A percentile compares a stretch with the other conserved stretches of the same genome.
phyloP scores from a whole-genome alignment of 2,329 filamentous ascomycete genomes.

The Fusarium chuoi region DNA sequence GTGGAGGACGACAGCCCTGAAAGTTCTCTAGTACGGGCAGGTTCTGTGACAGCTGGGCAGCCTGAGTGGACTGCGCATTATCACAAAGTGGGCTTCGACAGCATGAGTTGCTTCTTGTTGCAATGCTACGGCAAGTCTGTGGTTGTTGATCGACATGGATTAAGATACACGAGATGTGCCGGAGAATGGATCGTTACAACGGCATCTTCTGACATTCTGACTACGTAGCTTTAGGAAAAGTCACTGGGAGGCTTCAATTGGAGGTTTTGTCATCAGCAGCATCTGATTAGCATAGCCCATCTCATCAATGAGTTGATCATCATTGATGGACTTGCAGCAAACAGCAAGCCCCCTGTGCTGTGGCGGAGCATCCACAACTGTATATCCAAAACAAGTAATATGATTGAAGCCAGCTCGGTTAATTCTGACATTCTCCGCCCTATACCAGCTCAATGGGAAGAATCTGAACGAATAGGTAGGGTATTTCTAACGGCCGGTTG shows the following conservation, averaged over 20 bases:
- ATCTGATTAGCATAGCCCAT: slow-evolving; percentile 20
- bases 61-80: neutral
- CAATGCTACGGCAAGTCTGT: neutral
- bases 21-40: neutral
- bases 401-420: slow-evolving; percentile 10
- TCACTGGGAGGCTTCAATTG: slow-evolving; percentile 20
- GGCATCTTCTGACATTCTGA: neutral
- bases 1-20: slow-evolving; percentile 26
- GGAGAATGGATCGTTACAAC: slow-evolving; percentile 23
- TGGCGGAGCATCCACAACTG: slow-evolving; percentile 24
- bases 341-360: slow-evolving; percentile 23
- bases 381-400: slow-evolving; percentile 26
- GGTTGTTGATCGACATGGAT: slow-evolving; percentile 12
- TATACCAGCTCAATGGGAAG: slow-evolving; percentile 14
- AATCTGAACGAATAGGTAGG: slow-evolving; percentile 8
- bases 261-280: neutral
- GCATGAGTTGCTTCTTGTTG: neutral
- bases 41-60: slow-evolving; percentile 6
- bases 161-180: slow-evolving; percentile 10
- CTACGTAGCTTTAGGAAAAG: slow-evolving; percentile 1
- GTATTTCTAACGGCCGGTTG: neutral
- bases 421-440: slow-evolving; percentile 16
- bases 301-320: slow-evolving; percentile 8
- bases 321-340: neutral
- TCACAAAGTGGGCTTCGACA: neutral